Evolutionary conservation across 2,329 filamentous ascomycete genomes (phyloP).

Genomic region (Nemania sp.): DNA sequence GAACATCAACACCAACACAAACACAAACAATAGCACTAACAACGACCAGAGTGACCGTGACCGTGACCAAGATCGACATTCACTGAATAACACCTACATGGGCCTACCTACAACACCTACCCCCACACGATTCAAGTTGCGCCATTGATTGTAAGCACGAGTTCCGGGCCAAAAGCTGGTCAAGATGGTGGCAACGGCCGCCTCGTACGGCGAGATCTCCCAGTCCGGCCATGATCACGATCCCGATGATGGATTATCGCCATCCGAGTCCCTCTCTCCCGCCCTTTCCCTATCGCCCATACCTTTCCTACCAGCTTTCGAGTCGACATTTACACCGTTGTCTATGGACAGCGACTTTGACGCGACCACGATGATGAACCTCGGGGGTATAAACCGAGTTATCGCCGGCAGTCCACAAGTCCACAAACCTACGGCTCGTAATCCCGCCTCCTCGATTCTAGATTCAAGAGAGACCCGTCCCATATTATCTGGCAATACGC

Average conservation of each 20-base stretch:
- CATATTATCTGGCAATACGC: slow-evolving; percentile 35
- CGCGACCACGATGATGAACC: not conserved
- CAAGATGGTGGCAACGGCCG: slow-evolving; percentile 33
- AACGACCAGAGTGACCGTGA: not conserved
- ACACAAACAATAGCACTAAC: too few relatives aligned
- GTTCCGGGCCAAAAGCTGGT: not conserved
- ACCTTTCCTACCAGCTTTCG: slow-evolving; percentile 36
- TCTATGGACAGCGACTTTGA: slow-evolving; percentile 40
- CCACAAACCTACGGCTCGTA: slow-evolving; percentile 23
- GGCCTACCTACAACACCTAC: not conserved
- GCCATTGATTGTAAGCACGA: too few relatives aligned
- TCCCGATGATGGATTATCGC: slow-evolving; percentile 33
- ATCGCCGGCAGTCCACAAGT: slow-evolving; percentile 10
- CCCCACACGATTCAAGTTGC: not conserved
- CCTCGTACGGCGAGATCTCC: slow-evolving; percentile 33
- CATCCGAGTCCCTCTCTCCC: slow-evolving; percentile 36
- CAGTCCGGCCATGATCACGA: slow-evolving; percentile 37
- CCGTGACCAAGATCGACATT: slow-evolving; percentile 1
- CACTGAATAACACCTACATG: not conserved
- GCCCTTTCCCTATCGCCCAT: slow-evolving; percentile 40
- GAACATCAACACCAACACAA: not conserved
- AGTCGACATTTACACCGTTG: slow-evolving; percentile 40
- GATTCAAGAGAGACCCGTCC: slow-evolving; percentile 40
- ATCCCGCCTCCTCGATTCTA: slow-evolving; percentile 34
- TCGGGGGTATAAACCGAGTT: slow-evolving; percentile 7